Evolutionary conservation across 495 filamentous ascomycete species (phyloP).

Genomic region (Xylaria intraflava): DNA sequence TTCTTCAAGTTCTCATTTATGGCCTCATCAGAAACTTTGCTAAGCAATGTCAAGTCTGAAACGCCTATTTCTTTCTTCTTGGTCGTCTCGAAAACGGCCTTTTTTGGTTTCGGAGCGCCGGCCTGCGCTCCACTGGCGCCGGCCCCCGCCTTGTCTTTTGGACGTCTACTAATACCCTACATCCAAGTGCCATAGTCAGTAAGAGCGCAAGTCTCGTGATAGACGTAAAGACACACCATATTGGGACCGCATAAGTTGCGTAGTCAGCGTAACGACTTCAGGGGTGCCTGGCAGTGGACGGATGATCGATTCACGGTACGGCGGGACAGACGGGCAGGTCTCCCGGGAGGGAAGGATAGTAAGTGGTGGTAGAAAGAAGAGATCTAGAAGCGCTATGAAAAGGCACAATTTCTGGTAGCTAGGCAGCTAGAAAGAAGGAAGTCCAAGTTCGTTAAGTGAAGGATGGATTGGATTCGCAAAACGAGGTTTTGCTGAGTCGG

Average conservation of each 20-base stretch:
- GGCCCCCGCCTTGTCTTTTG: conserved; percentile 55
- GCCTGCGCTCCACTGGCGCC: conserved; percentile 51
- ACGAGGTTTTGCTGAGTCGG: neutral
- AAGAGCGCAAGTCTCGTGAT: conserved; percentile 2
- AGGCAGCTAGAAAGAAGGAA: conserved; percentile 1
- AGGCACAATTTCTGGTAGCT: neutral
- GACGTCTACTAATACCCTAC: conserved; percentile 51
- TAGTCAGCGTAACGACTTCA: conserved; percentile 4
- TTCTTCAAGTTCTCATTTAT: conserved; percentile 99
- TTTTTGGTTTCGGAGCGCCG: conserved; percentile 71
- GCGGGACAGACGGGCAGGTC: neutral
- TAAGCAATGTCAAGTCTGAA: conserved; percentile 93
- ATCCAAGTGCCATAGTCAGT: conserved; percentile 8
- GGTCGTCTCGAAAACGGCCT: conserved; percentile 87
- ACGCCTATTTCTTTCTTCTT: conserved; percentile 99
- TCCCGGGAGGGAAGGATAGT: neutral
- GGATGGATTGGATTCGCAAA: conserved; percentile 7
- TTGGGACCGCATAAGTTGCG: conserved; percentile 24
- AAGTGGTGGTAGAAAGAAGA: neutral
- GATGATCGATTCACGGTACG: neutral
- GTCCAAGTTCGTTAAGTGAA: neutral
- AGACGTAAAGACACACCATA: conserved; percentile 20
- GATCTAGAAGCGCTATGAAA: neutral
- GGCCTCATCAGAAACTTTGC: conserved; percentile 96
- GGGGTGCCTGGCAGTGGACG: neutral